Base-by-base conservation (phyloP, 805 yeast genomes). In the Cyberlindnera euphorbiiphila region DNA sequence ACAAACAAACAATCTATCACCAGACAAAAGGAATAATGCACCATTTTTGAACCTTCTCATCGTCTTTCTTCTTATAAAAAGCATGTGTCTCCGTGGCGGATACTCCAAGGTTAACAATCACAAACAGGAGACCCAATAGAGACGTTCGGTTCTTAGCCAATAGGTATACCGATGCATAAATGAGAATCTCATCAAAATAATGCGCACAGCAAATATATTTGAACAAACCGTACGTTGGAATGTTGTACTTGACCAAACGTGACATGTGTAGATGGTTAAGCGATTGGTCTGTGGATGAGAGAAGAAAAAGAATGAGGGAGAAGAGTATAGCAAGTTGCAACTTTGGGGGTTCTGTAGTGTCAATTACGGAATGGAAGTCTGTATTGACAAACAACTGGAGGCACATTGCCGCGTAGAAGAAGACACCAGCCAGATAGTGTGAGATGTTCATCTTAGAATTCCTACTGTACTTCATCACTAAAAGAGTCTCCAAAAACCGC, bases 361-460 rank as follows among this genome's bases (percentile, higher is more conserved):
- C 35, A 11, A 21, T 16, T 2, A 34, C 16, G 6, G 47, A 30
- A 13, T 45, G 37, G 37, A 51, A 46, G 32, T 54, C 45, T 2
- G 64, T 49, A 32, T 57, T 49, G 14, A 57, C 13, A 17, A 61
- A 57, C 18, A 64, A 46, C 16, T 67, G 68, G 8, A 69, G 19
- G 37, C 75, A 68, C 9, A 79, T 60, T 1, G 71, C 55, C 0
- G 72, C 37, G 46, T 84, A 84, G 50, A 76, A 82, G 48, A 68
- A 64, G 4, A 81, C 23, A 0, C 93, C 94, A 4, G 73, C 81
- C 1, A 77, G 34, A 49, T 82, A 84, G 58, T 84, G 93, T 1
- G 76, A 64, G 25, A 81, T 49, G 51, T 82, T 80, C 65, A 84
- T 83, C 41, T 68, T 68, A 3, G 87, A 68, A 1, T 51, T 50